Conservation (phyloP, 1,284 basidiomycete genomes). For the Leccinum huronense region DNA sequence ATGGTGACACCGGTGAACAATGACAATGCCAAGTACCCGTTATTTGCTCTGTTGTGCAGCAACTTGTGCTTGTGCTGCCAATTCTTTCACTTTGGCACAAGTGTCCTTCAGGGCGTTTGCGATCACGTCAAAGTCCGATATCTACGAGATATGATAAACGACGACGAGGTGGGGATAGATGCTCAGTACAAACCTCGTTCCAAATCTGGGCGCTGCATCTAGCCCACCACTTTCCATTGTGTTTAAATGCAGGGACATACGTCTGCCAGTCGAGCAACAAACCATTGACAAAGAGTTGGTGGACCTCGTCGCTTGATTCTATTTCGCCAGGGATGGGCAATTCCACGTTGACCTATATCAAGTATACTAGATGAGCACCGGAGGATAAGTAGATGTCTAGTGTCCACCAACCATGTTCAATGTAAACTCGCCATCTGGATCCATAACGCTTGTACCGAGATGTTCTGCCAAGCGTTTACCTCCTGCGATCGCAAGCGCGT, state of each 20-base stretch:
- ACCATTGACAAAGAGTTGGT: conserved; percentile 37
- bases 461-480: conserved; percentile 64
- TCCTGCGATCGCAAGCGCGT: conserved; percentile 70
- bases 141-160: conserved; percentile 15
- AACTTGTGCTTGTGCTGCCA: no score
- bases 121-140: conserved; percentile 34
- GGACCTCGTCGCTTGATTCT: conserved; percentile 32
- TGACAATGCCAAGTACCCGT: neutral
- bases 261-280: conserved; percentile 43
- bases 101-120: conserved; percentile 30
- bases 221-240: conserved; percentile 69
- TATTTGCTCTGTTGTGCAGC: conserved; percentile 4
- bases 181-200: conserved; percentile 56
- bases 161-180: neutral
- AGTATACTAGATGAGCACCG: neutral
- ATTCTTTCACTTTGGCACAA: conserved; percentile 23
- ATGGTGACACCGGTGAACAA: neutral
- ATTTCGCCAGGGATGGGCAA: conserved; percentile 48
- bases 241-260: conserved; percentile 42
- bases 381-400: neutral
- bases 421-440: conserved; percentile 62
- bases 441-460: conserved; percentile 65
- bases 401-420: conserved; percentile 65
- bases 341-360: conserved; percentile 48
- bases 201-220: conserved; percentile 72